Conservation (phyloP, 768 basidiomycete genomes). For the Trametes villosa region DNA sequence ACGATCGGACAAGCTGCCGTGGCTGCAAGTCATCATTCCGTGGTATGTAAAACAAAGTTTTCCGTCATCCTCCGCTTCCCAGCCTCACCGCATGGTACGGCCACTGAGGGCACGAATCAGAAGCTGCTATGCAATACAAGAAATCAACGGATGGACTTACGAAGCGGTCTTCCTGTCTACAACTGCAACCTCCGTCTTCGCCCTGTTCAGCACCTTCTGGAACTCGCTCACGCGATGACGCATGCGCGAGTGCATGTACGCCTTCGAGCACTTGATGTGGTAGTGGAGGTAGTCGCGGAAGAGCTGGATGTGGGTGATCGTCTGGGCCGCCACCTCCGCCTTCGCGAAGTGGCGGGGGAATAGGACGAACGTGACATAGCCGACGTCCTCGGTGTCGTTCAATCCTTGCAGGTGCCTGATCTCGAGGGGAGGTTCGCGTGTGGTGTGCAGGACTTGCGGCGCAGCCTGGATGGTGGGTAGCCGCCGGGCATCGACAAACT, state of each 20-base stretch:
- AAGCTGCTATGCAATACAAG: neutral
- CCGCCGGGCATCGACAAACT: constrained; percentile 98
- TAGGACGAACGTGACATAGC: constrained; percentile 97
- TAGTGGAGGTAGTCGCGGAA: constrained; percentile 99
- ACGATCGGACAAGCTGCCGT: neutral
- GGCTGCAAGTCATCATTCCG: constrained; percentile 8
- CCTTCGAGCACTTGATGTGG: constrained; percentile 98
- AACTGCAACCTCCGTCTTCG: constrained; percentile 87
- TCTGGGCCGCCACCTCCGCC: constrained; percentile 64
- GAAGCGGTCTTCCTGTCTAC: constrained; percentile 90
- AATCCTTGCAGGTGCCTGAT: constrained; percentile 86
- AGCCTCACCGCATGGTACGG: constrained; percentile 21
- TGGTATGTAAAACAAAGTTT: constrained; percentile 18
- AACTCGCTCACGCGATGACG: constrained; percentile 92
- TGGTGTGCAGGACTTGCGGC: constrained; percentile 95
- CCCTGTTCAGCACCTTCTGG: constrained; percentile 93
- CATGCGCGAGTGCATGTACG: constrained; percentile 99
- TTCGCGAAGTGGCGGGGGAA: constrained; percentile 95
- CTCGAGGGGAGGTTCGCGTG: constrained; percentile 95
- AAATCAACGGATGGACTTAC: constrained; percentile 46
- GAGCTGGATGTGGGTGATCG: constrained; percentile 93
- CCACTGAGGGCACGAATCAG: constrained; percentile 7
- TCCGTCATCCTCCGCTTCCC: neutral
- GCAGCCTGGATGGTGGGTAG: constrained; percentile 94
- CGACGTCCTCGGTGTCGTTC: constrained; percentile 82